Base-by-base conservation (phyloP, 768 basidiomycete genomes). In the Tulasnella sp. region DNA sequence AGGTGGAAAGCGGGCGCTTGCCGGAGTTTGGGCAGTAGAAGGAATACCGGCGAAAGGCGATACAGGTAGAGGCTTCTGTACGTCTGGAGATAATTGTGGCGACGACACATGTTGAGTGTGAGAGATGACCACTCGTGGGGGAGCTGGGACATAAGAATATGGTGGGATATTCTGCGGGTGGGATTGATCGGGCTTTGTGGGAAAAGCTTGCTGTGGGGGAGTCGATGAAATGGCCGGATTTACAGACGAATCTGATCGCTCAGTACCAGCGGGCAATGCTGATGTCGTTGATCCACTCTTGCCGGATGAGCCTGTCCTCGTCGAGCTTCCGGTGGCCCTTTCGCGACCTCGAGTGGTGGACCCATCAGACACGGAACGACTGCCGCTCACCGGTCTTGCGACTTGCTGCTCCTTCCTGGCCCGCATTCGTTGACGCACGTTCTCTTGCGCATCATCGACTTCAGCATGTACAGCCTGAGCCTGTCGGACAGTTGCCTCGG, bases 391-490 rank as follows among this genome's bases (percentile, higher is more conserved):
- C 3, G 64, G 64, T 69, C 64, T 34, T 14, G 18, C 37, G 28
- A 46, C 58, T 37, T 16, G 79, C 74, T 58, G 48, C 31, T 69
- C 78, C 24, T 44, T 41, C n/a, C 77, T 50, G 31, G 46, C 73
- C 42, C 73, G 37, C 31, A 72, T 42, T 37, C 77, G 42, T 6
- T 54, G 28, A n/a, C 82, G 77, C 34, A 80, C 82, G 5, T 76
- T 60, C n/a, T 82, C 81, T 77, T 82, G 82, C 12, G 77, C 79
- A 44, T 77, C 28, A 8, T 83, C 79, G 22, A 82, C 72, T 22
- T 80, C 78, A 31, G 75, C 50, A 37, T 82, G 77, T 28, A 82
- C 44, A 6, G 46, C 72, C 37, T 82, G 77, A 18, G 81, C 81
- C 24, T 80, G 74, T 46, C 73, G 42, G 31, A 73, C 76, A 4